Percentiles rank a stretch among this genome's conserved stretches.
These are phyloP conservation scores for Elasticomyces elasticus DNA, from an alignment of 495 filamentous ascomycete species.

Conservation along the genomic window DNA sequence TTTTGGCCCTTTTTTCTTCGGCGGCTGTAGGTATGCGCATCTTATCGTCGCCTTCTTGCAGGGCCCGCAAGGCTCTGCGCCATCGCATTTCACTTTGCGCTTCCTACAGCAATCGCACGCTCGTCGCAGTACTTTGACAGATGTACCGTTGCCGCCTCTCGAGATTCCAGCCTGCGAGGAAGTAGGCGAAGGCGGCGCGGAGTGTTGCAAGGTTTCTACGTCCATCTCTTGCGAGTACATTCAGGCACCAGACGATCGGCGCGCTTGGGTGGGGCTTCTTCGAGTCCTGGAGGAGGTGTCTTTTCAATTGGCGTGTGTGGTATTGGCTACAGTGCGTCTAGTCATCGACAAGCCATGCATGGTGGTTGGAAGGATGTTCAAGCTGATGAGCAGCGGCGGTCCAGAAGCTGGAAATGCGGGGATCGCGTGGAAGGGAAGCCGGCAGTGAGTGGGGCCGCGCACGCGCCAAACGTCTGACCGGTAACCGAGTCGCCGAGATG, in stretches of 20 bases:
- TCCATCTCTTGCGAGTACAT: neutral
- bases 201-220: neutral
- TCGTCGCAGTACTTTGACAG: slow-evolving; percentile 11
- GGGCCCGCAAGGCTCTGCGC: slow-evolving; percentile 20
- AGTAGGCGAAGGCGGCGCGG: neutral
- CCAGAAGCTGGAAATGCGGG: neutral
- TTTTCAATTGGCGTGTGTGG: neutral
- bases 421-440: neutral
- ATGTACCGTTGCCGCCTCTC: neutral
- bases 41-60: slow-evolving; percentile 22
- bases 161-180: neutral
- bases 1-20: slow-evolving; percentile 27
- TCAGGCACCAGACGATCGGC: neutral
- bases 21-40: slow-evolving; percentile 26
- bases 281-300: neutral
- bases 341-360: neutral
- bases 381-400: neutral
- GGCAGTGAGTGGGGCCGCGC: neutral
- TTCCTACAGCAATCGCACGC: slow-evolving; percentile 27
- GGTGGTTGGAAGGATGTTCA: neutral
- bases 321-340: neutral
- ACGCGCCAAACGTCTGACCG: too few species aligned
- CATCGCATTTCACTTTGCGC: slow-evolving; percentile 23
- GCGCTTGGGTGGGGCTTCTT: neutral
- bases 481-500: too few species aligned